These are phyloP conservation scores for Phycomyces nitens DNA, from an alignment of 192 early-diverging fungal genomes.

Conservation along the genomic window DNA sequence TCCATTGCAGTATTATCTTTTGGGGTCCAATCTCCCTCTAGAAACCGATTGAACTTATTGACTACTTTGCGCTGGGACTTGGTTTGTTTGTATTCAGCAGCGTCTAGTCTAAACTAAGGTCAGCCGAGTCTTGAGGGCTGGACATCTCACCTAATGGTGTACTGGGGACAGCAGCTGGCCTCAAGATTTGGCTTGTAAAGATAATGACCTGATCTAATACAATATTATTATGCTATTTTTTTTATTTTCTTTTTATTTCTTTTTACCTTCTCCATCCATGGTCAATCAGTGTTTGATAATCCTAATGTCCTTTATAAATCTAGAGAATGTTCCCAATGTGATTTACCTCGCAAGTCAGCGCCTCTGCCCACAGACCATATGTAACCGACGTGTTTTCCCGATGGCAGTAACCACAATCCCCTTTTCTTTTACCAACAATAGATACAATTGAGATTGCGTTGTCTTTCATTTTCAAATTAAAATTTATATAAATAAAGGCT, in stretches of 20 bases:
- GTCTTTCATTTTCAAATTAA: neutral
- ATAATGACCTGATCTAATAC: constrained; percentile 57
- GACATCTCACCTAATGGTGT: constrained; percentile 68
- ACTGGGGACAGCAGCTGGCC: constrained; percentile 69
- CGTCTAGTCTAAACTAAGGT: constrained; percentile 47
- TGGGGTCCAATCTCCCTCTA: constrained; percentile 37
- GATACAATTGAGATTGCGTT: constrained; percentile 17
- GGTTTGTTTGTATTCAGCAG: constrained; percentile 46
- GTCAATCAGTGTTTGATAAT: constrained; percentile 68
- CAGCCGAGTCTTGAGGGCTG: too few species aligned
- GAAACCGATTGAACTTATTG: constrained; percentile 57
- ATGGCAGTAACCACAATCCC: constrained; percentile 71
- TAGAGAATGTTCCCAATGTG: neutral
- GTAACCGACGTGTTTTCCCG: constrained; percentile 43
- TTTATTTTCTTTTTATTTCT: too few species aligned
- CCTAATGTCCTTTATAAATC: constrained; percentile 22
- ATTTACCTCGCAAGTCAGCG: constrained; percentile 44
- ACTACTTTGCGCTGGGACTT: constrained; percentile 68
- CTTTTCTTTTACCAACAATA: constrained; percentile 24
- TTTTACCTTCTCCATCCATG: constrained; percentile 68
- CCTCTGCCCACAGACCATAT: constrained; percentile 62
- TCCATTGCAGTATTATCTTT: constrained; percentile 2
- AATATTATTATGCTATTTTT: too few species aligned
- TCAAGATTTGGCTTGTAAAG: constrained; percentile 69
- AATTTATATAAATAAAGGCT: too few species aligned